Evolutionary conservation across 345 rosid species (phyloP), one percentile per base, ranked within the genome.

Genomic region (Aegle marmelos): DNA sequence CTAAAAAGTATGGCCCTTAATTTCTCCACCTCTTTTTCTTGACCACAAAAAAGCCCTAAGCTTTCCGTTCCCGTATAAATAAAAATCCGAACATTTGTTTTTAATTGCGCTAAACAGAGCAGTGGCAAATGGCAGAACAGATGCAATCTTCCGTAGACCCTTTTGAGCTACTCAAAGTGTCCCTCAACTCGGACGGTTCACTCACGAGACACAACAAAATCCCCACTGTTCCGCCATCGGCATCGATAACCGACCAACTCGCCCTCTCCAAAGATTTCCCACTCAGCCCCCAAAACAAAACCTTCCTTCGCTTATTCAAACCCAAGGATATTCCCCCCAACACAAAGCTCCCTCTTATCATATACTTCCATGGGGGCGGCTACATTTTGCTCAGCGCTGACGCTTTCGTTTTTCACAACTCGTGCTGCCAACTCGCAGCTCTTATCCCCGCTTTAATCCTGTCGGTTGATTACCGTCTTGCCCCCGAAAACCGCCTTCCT

Each of bases 401-500:
- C 3, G 68, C 94, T 1, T 53, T 66, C 27, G 78, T 84, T 22
- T 92, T 84, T 65, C 98, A 95, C 39, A 84, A 90, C 33, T 84
- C 90, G 0, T 89, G 95, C 84, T 59, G 37, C 54, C 76, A 58
- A 74, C 81, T 85, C 89, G 87, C 92, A 0, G 81, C 87, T 21
- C 45, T 28, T 24, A 61, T 91, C 74, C 86, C 90, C 2, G 86
- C 89, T 72, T 0, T 95, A 0, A 77, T 95, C 80, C 80, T 93
- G 76, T 90, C 97, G 45, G 92, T 95, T 25, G 92, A 93, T 4
- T 95, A 92, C 78, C 94, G 99, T 65, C 91, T 93, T 3, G 83
- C 93, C n/a, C 99, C 99, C 2, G 99, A 95, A 57, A 90, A 93
- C 84, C 92, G 94, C 77, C 99, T 95, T 68, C 99, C 99, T 1